Percentiles rank a stretch among this genome's conserved stretches.
These are phyloP conservation scores for Yamadazyma nakazawae DNA, from an alignment of 805 yeast species.

Conservation along the genomic window DNA sequence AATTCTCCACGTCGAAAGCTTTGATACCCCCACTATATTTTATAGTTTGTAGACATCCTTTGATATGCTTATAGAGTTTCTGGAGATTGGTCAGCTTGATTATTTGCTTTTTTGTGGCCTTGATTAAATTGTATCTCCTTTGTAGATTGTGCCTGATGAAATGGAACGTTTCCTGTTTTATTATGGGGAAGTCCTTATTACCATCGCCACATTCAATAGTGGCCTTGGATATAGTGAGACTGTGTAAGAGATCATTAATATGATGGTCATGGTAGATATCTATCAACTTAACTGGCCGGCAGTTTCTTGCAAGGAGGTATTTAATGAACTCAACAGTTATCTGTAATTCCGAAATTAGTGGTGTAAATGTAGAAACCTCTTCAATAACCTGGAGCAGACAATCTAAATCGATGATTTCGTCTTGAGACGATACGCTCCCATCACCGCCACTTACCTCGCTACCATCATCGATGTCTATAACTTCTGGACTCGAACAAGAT, in stretches of 20 bases:
- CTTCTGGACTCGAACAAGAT: not conserved
- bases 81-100: slow-evolving; percentile 18
- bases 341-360: slow-evolving; percentile 22
- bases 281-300: slow-evolving; percentile 17
- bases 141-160: slow-evolving; percentile 26
- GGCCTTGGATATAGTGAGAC: slow-evolving; percentile 12
- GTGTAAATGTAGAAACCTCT: not conserved
- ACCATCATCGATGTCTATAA: not conserved
- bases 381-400: not conserved
- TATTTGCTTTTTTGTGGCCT: slow-evolving; percentile 21
- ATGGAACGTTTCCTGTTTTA: slow-evolving; percentile 21
- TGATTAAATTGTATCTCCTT: slow-evolving; percentile 18
- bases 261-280: slow-evolving; percentile 19
- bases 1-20: slow-evolving; percentile 10
- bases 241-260: slow-evolving; percentile 17
- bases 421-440: not conserved
- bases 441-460: slow-evolving; percentile 1
- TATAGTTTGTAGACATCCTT: slow-evolving; percentile 14
- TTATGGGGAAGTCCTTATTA: not conserved
- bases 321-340: slow-evolving; percentile 21
- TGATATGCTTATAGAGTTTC: slow-evolving; percentile 12
- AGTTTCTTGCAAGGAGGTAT: slow-evolving; percentile 18
- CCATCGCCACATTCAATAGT: not conserved
- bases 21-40: slow-evolving; percentile 4
- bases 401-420: not conserved